Evolutionary conservation across 228 moss, liverwort and hornwort species (phyloP), one percentile per base, ranked within the genome.

Genomic region (Sphagnum magellanicum): DNA sequence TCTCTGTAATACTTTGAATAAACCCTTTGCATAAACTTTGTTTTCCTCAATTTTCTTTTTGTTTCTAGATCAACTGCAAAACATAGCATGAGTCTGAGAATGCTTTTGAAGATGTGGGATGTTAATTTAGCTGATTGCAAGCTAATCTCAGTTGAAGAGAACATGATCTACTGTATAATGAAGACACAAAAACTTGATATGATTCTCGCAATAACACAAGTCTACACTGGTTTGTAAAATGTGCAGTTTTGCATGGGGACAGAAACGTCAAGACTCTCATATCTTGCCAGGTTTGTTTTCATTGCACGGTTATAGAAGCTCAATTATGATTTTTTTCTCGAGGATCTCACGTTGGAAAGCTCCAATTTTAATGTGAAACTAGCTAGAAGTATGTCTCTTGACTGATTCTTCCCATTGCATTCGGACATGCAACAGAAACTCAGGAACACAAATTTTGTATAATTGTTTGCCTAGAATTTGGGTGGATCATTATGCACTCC

Each of bases 221-320:
- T 53, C 55, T 68, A 53, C 32, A 32, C 32, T 32, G 32, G 32
- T 32, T 32, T 32, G 32, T 32, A 32, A 53, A n/a, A 57, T 59
- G 64, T 78, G 77, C 81, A 81, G 77, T 72, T 81, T 81, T 10
- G 77, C 77, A 6, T 77, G 77, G 81, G 66, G 74, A 71, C 77
- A 81, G 60, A 74, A 63, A 49, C 74, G 60, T 8, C 16, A 74
- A 77, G 59, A 72, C 66, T 66, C 74, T 0, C 47, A 49, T 53
- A 70, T 81, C 61, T 72, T 77, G 65, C 77, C 67, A 63, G 81
- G 81, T 74, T 61, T 16, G 16, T 5, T 67, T 67, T 51, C 10
- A 4, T 13, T 4, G 49, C 11, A 12, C 3, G 2, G 32, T 2
- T 32, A 32, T 32, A 32, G 32, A 3, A 32, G 32, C 32, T 32